These are phyloP conservation scores for Dictyostelium citrinum DNA, from an alignment of 78 protist genomes.

Conservation along the genomic window DNA sequence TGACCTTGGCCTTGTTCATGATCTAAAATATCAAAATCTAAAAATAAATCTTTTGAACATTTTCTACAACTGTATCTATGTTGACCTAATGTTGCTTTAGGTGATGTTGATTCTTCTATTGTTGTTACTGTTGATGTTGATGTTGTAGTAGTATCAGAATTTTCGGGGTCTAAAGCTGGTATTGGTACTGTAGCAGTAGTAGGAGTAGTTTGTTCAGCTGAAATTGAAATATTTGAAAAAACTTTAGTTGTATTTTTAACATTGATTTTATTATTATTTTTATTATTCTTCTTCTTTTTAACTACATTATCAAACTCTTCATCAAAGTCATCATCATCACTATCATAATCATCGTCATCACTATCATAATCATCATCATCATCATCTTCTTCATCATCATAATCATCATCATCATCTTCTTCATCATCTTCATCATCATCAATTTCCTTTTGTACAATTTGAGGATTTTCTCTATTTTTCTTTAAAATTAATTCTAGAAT, in stretches of 20 bases:
- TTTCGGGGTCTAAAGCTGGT: background rate
- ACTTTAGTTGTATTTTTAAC: background rate
- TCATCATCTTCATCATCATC: background rate
- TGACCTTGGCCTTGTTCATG: conserved; percentile 65
- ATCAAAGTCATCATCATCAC: background rate
- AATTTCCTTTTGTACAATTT: background rate
- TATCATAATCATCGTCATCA: background rate
- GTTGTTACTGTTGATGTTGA: background rate
- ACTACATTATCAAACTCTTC: background rate
- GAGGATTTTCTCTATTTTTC: background rate
- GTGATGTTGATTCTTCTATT: background rate
- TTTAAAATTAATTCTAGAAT: background rate
- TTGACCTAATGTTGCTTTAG: background rate
- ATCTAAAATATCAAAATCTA: background rate
- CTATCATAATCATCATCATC: background rate
- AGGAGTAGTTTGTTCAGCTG: background rate
- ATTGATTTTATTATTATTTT: background rate
- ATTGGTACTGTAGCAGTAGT: background rate
- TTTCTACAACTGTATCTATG: conserved; percentile 46
- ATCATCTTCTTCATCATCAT: background rate
- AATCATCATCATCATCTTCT: background rate
- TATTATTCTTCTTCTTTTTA: background rate
- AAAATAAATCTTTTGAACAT: conserved; percentile 44
- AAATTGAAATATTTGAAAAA: background rate
- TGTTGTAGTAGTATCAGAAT: background rate